A percentile compares a stretch with the other conserved stretches of the same genome.
These are phyloP conservation scores for Schwanniomyces vanrijiae DNA, from an alignment of 805 yeast genomes.

Conservation along the genomic window DNA sequence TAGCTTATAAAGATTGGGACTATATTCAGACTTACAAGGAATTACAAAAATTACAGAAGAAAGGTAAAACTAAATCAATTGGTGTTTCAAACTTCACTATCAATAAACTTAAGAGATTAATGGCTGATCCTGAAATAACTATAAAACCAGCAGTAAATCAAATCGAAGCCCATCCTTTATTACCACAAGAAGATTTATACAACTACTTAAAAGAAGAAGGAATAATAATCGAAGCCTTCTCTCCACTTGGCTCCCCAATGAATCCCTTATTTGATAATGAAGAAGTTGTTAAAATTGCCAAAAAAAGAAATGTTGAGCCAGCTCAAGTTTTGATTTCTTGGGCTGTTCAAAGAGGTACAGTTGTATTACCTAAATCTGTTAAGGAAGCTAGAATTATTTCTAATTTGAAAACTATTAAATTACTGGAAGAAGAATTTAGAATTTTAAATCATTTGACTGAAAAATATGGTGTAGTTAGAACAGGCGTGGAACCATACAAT, in stretches of 20 bases:
- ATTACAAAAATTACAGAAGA: conserved; percentile 57
- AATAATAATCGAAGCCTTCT: conserved; percentile 25
- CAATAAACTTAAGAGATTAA: conserved; percentile 35
- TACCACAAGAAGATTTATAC: conserved; percentile 58
- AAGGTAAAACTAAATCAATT: conserved; percentile 58
- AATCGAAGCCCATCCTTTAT: conserved; percentile 38
- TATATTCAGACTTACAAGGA: conserved; percentile 53
- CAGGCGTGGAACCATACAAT: conserved; percentile 31
- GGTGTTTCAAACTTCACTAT: conserved; percentile 76
- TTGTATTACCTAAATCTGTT: conserved; percentile 30
- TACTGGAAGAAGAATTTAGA: conserved; percentile 37
- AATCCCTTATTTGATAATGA: conserved; percentile 25
- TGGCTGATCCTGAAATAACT: conserved; percentile 33
- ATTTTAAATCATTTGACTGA: conserved; percentile 25
- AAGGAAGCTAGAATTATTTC: conserved; percentile 27
- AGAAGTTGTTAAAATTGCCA: conserved; percentile 16
- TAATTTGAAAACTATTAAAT: conserved; percentile 33
- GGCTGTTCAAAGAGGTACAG: conserved; percentile 28
- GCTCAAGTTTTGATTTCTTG: conserved; percentile 26
- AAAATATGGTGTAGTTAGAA: conserved; percentile 28
- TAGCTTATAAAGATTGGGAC: conserved; percentile 29
- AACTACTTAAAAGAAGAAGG: conserved; percentile 49
- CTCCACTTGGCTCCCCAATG: conserved; percentile 30
- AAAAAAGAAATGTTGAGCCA: conserved; percentile 18
- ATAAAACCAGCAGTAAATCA: conserved; percentile 55